phyloP scores from a whole-genome alignment of 106 monocot genomes.

The Dendrobium huoshanense region DNA sequence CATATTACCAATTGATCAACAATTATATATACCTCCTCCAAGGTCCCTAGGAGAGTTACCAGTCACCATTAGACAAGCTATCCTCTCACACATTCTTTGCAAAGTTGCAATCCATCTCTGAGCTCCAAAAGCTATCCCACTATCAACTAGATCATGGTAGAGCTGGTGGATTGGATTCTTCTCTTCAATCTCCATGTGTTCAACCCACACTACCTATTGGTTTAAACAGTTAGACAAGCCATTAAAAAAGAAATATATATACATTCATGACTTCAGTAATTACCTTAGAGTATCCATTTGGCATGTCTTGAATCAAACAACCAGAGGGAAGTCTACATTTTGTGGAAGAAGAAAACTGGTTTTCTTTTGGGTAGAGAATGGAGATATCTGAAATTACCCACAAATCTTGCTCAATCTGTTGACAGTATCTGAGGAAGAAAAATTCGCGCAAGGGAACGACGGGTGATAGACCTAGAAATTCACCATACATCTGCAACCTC shows the following conservation, averaged over 20 bases:
- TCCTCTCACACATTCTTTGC: constrained; percentile 44
- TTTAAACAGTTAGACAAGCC: not conserved
- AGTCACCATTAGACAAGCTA: constrained; percentile 24
- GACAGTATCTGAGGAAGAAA: constrained; percentile 73
- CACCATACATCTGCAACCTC: constrained; percentile 74
- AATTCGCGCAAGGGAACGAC: constrained; percentile 74
- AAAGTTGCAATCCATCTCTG: constrained; percentile 45
- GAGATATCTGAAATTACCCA: constrained; percentile 87
- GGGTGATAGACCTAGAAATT: constrained; percentile 75
- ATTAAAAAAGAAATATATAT: not conserved
- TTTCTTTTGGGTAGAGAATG: constrained; percentile 45
- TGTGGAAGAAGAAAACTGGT: constrained; percentile 21
- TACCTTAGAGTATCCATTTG: constrained; percentile 88
- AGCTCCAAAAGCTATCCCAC: constrained; percentile 48
- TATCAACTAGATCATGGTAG: constrained; percentile 34
- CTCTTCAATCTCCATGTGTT: constrained; percentile 50
- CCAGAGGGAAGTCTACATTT: constrained; percentile 72
- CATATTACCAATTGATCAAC: constrained; percentile 20
- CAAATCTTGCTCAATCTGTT: constrained; percentile 62
- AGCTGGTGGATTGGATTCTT: constrained; percentile 22
- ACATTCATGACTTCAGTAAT: not conserved
- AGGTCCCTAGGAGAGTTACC: constrained; percentile 32
- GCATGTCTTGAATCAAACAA: constrained; percentile 83
- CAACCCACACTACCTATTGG: constrained; percentile 46
- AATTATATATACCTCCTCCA: constrained; percentile 25